Conservation (phyloP, 2,329 filamentous ascomycete genomes). For the Pestalotiopsis sp. region DNA sequence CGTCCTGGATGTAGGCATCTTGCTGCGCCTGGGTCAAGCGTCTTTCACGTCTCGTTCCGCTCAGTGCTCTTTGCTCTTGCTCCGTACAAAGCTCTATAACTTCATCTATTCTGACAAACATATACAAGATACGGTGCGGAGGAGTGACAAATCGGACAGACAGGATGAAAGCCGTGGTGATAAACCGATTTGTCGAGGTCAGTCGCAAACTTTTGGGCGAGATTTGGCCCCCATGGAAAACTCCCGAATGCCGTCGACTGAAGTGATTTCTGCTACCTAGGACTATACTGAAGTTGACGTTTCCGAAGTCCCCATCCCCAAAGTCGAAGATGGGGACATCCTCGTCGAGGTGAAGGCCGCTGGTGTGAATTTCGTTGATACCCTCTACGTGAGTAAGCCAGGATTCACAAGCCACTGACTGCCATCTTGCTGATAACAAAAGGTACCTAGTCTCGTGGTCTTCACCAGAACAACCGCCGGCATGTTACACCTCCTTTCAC, state of each 20-base stretch:
- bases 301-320: conserved; percentile 35
- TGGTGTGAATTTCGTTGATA: conserved; percentile 63
- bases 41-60: no score
- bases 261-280: neutral
- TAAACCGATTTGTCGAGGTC: conserved; percentile 28
- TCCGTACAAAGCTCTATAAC: neutral
- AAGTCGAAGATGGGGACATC: conserved; percentile 36
- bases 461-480: conserved; percentile 63
- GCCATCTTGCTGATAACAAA: neutral
- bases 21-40: no score
- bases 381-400: conserved; percentile 48
- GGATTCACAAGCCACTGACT: neutral
- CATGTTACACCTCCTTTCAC: conserved; percentile 60
- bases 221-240: neutral
- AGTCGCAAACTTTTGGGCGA: conserved; percentile 5
- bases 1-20: neutral
- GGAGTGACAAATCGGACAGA: neutral
- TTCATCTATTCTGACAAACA: neutral
- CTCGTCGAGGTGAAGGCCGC: conserved; percentile 55
- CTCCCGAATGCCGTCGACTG: neutral
- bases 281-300: conserved; percentile 32
- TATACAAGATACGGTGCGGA: neutral
- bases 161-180: conserved; percentile 32
- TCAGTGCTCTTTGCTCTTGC: no score
- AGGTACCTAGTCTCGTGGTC: conserved; percentile 46